Base-by-base conservation (phyloP, 345 rosid genomes). In the Salix purpurea region DNA sequence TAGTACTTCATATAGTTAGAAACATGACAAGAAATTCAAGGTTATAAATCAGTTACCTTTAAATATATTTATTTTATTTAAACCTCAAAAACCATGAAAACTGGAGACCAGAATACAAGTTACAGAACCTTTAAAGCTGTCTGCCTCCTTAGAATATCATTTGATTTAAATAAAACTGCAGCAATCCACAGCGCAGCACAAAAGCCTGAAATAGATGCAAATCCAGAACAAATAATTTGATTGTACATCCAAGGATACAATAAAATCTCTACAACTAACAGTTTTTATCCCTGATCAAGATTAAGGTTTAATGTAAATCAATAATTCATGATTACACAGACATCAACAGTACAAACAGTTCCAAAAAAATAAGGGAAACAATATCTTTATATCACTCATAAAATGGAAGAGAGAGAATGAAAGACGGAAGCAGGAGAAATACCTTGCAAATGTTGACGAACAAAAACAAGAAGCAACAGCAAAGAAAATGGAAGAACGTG, bases 391-490 rank as follows among this genome's bases (percentile, higher is more conserved):
- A 4, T 26, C 23, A 64, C 40, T 36, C 24, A 8, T 23, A 39
- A 3, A 24, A n/a, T 56, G 12, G 6, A 30, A 15, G 50, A 21
- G 37, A 23, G 44, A 23, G 14, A 75, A 56, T 21, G 30, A 62
- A 62, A 23, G 42, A 26, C 28, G 69, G 37, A 61, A 73, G n/a
- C 23, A 26, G 56, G 39, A 66, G 48, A 69, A 74, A 23, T 82
- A 87, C 92, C 94, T 86, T 83, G 90, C 75, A 90, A 84, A 80
- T 90, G 94, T 79, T 87, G 90, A 34, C 91, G 87, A 70, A 90
- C 80, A 77, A 87, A 90, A 10, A 87, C 91, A 42, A 90, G 79
- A 68, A 88, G 65, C 52, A 87, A 76, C 4, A 90, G 81, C 85
- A 90, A 76, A 11, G 88, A 81, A 77, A 90, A 88, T 0, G 92